Evolutionary conservation across 1,284 basidiomycete species (phyloP).

Genomic region (Leccinum pachyderme): DNA sequence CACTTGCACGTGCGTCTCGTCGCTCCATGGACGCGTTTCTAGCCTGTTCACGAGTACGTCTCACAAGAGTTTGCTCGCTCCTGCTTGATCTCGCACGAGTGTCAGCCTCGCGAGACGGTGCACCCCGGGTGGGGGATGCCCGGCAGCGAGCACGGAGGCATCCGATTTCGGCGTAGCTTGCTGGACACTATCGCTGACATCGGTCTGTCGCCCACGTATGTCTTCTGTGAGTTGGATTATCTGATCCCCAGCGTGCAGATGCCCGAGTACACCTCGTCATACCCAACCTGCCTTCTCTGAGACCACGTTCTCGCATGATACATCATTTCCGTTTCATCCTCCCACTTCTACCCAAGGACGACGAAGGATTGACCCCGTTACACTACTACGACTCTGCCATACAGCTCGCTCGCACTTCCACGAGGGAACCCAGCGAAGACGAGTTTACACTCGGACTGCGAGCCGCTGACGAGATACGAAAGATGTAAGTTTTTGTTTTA

Average conservation of each 20-base stretch:
- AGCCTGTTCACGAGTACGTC: constrained; percentile 75
- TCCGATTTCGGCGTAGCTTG: constrained; percentile 62
- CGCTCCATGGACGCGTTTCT: constrained; percentile 6
- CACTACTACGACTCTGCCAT: constrained; percentile 77
- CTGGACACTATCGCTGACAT: constrained; percentile 65
- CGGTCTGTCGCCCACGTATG: constrained; percentile 41
- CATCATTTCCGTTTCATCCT: constrained; percentile 72
- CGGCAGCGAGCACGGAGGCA: constrained; percentile 59
- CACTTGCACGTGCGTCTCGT: not conserved
- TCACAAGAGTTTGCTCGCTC: constrained; percentile 77
- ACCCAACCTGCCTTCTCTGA: constrained; percentile 56
- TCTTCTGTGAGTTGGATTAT: constrained; percentile 1
- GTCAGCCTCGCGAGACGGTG: constrained; percentile 65
- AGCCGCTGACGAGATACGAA: constrained; percentile 61
- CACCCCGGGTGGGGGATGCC: constrained; percentile 82
- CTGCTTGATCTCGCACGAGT: constrained; percentile 74
- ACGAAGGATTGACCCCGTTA: constrained; percentile 59
- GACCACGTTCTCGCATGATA: constrained; percentile 67
- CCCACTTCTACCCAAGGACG: constrained; percentile 61
- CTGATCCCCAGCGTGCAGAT: constrained; percentile 40
- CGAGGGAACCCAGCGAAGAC: constrained; percentile 61
- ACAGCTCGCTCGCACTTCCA: constrained; percentile 69
- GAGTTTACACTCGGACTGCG: constrained; percentile 69
- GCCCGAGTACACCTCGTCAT: constrained; percentile 62
- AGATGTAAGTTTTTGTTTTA: constrained; percentile 39